Evolutionary conservation across 2,329 filamentous ascomycete genomes (phyloP).

Genomic region (Stachybotrys echinatus): DNA sequence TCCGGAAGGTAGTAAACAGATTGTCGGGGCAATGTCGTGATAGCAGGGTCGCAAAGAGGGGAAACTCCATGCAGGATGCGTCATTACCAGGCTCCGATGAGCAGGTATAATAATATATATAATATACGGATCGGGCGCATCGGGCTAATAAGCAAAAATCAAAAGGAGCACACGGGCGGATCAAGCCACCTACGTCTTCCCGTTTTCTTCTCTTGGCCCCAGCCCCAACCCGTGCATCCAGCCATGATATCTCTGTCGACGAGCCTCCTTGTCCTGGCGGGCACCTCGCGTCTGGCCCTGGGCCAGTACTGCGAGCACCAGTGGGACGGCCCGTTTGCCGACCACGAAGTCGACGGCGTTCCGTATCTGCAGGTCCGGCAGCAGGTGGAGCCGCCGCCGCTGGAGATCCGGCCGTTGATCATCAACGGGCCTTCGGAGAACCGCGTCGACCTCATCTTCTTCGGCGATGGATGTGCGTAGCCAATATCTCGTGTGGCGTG

Average conservation of each 20-base stretch:
- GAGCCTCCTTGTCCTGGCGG: not conserved
- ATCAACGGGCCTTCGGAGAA: constrained; percentile 22
- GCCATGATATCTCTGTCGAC: not conserved
- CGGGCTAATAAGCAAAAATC: too few species aligned
- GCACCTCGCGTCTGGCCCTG: constrained; percentile 1
- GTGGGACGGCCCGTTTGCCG: constrained; percentile 20
- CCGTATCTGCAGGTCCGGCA: constrained; percentile 13
- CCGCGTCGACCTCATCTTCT: constrained; percentile 23
- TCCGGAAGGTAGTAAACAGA: not conserved
- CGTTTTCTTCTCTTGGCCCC: not conserved
- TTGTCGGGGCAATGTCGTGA: not conserved
- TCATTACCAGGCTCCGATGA: not conserved
- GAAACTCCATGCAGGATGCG: not conserved
- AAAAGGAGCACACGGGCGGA: too few species aligned
- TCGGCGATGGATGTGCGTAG: constrained; percentile 22
- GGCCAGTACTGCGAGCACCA: constrained; percentile 22
- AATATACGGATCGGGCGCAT: not conserved
- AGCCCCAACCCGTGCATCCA: too few species aligned
- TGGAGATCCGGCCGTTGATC: constrained; percentile 23
- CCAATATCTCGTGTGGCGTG: not conserved
- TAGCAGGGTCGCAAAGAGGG: not conserved
- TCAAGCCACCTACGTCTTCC: not conserved
- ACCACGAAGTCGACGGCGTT: constrained; percentile 12
- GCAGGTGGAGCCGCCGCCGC: constrained; percentile 15
- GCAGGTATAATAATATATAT: not conserved